Conservation (phyloP, 208 protist species). For the Leptomonas seymouri region DNA sequence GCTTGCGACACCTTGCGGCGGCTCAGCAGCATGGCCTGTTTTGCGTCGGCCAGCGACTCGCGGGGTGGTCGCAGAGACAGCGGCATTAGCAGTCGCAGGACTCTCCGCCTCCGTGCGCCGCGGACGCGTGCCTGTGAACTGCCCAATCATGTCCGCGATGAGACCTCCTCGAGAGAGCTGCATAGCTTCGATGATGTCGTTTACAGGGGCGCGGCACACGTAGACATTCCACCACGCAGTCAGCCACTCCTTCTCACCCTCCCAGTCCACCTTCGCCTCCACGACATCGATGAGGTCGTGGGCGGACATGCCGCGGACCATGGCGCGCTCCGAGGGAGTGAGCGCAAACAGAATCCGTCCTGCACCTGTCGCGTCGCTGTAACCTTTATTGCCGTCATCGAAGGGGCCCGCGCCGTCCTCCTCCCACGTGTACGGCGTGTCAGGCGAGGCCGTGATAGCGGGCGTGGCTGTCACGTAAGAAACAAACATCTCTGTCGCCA, state of each 20-base stretch:
- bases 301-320: background rate
- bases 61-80: background rate
- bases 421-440: slow-evolving; percentile 17
- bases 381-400: too few species aligned
- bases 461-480: slow-evolving; percentile 27
- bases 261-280: slow-evolving; percentile 23
- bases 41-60: background rate
- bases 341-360: slow-evolving; percentile 19
- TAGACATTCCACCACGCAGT: slow-evolving; percentile 82
- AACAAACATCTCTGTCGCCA: slow-evolving; percentile 72
- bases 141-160: slow-evolving; percentile 72
- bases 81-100: slow-evolving; percentile 3
- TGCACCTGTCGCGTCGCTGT: background rate
- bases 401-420: background rate
- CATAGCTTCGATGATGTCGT: slow-evolving; percentile 60
- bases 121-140: slow-evolving; percentile 61
- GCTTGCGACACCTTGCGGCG: background rate
- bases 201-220: slow-evolving; percentile 60
- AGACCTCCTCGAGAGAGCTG: slow-evolving; percentile 58
- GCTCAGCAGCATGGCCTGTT: background rate
- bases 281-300: slow-evolving; percentile 30
- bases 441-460: slow-evolving; percentile 38
- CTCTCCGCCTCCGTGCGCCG: slow-evolving; percentile 9
- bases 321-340: background rate
- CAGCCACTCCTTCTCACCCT: slow-evolving; percentile 46